phyloP scores from a whole-genome alignment of 164 flowering plant genomes.

The Amborella trichopoda region DNA sequence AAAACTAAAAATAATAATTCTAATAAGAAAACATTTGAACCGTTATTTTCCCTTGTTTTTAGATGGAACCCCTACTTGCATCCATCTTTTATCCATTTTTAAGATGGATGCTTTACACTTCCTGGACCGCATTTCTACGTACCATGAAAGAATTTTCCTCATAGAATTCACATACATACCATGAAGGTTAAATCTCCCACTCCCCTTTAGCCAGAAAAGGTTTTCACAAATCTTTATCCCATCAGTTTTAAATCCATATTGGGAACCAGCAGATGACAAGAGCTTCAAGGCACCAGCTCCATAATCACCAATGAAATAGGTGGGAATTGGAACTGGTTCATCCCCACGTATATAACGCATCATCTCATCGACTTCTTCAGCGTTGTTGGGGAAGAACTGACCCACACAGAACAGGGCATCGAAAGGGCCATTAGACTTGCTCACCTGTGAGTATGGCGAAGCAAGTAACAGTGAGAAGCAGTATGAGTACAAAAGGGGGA shows the following conservation, averaged over 20 bases:
- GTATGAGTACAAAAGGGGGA: background rate
- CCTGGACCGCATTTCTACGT: too few species aligned
- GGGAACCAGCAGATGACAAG: constrained; percentile 31
- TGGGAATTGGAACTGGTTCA: constrained; percentile 53
- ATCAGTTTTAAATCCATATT: constrained; percentile 74
- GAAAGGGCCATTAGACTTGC: constrained; percentile 87
- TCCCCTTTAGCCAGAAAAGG: constrained; percentile 83
- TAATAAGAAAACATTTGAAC: too few species aligned
- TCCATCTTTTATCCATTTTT: too few species aligned
- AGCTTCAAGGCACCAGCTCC: constrained; percentile 63
- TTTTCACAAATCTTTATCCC: constrained; percentile 61
- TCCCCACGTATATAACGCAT: constrained; percentile 52
- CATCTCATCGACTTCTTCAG: constrained; percentile 54
- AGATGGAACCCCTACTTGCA: too few species aligned
- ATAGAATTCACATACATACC: too few species aligned
- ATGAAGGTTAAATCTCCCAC: constrained; percentile 66
- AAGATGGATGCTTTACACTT: too few species aligned
- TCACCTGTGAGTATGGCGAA: constrained; percentile 36
- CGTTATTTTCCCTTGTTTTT: too few species aligned
- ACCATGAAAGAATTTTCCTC: too few species aligned
- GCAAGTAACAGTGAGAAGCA: background rate
- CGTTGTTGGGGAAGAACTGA: constrained; percentile 79
- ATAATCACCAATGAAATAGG: constrained; percentile 88
- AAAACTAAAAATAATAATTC: too few species aligned
- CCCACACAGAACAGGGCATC: constrained; percentile 88